These are phyloP conservation scores for Chaetomiaceae sp. DNA, from an alignment of 2,329 filamentous ascomycete species.

Conservation along the genomic window DNA sequence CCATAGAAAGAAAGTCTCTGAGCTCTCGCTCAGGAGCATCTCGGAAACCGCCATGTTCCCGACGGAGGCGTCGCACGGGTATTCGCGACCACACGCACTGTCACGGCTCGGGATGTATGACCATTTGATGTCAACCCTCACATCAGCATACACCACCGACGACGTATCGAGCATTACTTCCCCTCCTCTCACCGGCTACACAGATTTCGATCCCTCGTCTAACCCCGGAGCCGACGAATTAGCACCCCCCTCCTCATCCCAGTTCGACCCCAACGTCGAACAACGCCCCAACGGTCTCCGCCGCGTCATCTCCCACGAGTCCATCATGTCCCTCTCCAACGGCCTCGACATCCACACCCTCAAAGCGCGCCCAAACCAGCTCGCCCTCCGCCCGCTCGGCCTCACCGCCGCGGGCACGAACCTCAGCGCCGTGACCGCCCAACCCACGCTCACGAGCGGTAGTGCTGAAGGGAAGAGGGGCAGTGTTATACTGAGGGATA, in stretches of 20 bases:
- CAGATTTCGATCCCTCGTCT: conserved; percentile 30
- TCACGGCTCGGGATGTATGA: conserved; percentile 10
- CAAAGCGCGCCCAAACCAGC: conserved; percentile 69
- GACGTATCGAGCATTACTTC: conserved; percentile 29
- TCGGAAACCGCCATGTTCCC: conserved; percentile 22
- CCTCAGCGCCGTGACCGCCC: conserved; percentile 55
- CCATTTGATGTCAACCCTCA: conserved; percentile 18
- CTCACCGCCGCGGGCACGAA: conserved; percentile 52
- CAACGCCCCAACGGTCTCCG: conserved; percentile 43
- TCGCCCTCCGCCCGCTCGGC: conserved; percentile 54
- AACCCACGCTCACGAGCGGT: conserved; percentile 49
- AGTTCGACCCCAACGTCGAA: conserved; percentile 21
- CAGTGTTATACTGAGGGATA: conserved; percentile 56
- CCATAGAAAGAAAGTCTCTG: conserved; percentile 54
- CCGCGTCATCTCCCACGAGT: conserved; percentile 75
- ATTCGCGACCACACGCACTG: conserved; percentile 13
- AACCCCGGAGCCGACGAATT: conserved; percentile 24
- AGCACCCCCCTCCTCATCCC: conserved; percentile 13
- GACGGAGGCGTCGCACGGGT: conserved; percentile 13
- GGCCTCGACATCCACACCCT: conserved; percentile 89
- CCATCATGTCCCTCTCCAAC: conserved; percentile 78
- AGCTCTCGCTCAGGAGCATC: conserved; percentile 50
- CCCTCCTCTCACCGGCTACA: conserved; percentile 34
- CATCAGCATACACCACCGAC: conserved; percentile 33
- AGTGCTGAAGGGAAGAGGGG: conserved; percentile 42